Base-by-base conservation (phyloP, 768 basidiomycete genomes). In the Rhizopogon rudus region DNA sequence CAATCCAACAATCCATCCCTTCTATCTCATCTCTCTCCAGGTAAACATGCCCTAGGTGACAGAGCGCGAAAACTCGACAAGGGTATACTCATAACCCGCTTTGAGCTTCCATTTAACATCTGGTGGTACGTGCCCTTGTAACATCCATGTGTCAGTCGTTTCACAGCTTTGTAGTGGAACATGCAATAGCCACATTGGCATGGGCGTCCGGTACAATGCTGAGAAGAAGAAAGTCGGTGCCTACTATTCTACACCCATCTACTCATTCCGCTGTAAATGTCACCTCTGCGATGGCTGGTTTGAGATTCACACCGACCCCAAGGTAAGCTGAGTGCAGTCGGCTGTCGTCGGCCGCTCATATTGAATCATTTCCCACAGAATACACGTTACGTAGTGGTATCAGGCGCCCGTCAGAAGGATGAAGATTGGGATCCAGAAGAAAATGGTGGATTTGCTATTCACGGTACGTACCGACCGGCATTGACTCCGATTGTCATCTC, bases 171-270 rank as follows among this genome's bases (percentile, higher is more conserved):
- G 39, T 71, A 98, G 96, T 65, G 92, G 86, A 35, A 88, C 88
- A 73, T 99, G 96, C 74, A 87, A 95, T 69, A 88, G 89, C 62
- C 97, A 98, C 73, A 92, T 99, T 50, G 97, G 97, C 10, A 97
- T 97, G 83, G 97, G 97, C 22, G 97, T 99, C 2, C 90, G 97
- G n/a, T 99, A 98, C 77, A 99, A 99, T 61, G 97, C 97, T 0
- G 95, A 98, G 72, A 99, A 99, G 82, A 89, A 89, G 76, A 98
- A 96, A 71, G 82, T 98, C 35, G 97, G 97, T 13, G 84, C 82
- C 55, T 99, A 99, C 72, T 93, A 88, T 67, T 91, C 92, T 6
- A 98, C 95, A 0, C 91, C 94, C 9, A 98, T 99, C 53, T 98
- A 77, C 67, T 90, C 87, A 6, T 99, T 99, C 70, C 81, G 94